Base-by-base conservation (phyloP, 2,329 filamentous ascomycete species). In the Bisporella sp. region DNA sequence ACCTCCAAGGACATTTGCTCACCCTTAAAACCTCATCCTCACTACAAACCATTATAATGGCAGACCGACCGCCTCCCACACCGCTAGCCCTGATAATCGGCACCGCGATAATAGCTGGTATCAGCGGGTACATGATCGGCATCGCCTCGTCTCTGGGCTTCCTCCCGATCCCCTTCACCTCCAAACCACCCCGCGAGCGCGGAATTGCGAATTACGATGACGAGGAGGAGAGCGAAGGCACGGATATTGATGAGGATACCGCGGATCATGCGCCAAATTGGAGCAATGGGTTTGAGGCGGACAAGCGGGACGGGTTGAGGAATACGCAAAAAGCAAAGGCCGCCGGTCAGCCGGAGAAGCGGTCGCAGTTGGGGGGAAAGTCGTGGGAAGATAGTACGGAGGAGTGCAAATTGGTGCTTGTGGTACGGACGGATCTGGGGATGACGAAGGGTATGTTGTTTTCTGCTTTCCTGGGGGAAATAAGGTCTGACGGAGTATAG, bases 371-470 rank as follows among this genome's bases (percentile, higher is more conserved):
- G 3, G 21, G 21, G 21, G 21, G 21, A 21, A 58, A 50, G 41
- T 11, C 31, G 5, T 56, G 60, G 37, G 63, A 64, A 46, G 60
- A 60, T 21, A 73, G 68, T 45, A 76, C 73, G 29, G 91, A 96
- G 69, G 91, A 96, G 68, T 96, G 92, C 74, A 97, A 97, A 72
- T 75, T 97, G 51, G 89, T 96, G 11, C 74, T 99, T 33, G 89
- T 96, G 4, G 92, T 97, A 49, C 75, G 93, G 65, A 96, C 89
- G 13, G 93, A 99, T 71, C 70, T 99, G 62, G 92, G 92, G 62
- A 99, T 99, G 93, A 93, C 87, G 7, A 97, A 96, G 73, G 92
- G 92, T 93, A 73, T 41, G 74, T 12, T 32, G 30, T 45, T 12
- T 28, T 28, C 8, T 28, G n/a, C 13, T 28, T 42, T 21, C 21